Evolutionary conservation across 192 early-diverging fungal genomes (phyloP).

Genomic region (Oehlia diaphana): DNA sequence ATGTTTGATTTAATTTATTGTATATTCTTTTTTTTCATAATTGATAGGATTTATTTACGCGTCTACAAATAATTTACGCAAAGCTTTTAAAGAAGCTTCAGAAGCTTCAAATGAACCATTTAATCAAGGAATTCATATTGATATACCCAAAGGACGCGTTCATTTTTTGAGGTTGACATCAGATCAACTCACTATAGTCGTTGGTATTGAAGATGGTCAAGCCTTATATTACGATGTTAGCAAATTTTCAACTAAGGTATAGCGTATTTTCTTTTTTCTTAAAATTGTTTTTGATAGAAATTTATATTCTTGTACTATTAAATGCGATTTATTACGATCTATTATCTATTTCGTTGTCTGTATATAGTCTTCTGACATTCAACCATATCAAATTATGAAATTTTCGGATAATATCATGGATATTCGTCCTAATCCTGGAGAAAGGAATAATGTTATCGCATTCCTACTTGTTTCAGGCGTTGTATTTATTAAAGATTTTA

Average conservation of each 20-base stretch:
- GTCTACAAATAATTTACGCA: constrained; percentile 32
- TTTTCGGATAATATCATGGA: constrained; percentile 56
- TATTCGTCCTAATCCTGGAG: constrained; percentile 62
- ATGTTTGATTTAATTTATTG: constrained; percentile 4
- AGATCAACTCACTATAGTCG: constrained; percentile 44
- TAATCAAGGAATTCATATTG: constrained; percentile 35
- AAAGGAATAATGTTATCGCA: constrained; percentile 47
- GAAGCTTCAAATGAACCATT: constrained; percentile 28
- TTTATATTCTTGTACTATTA: not conserved
- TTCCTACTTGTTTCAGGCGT: constrained; percentile 49
- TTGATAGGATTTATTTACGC: constrained; percentile 40
- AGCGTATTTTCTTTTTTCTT: constrained; percentile 30
- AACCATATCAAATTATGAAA: constrained; percentile 43
- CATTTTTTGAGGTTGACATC: constrained; percentile 45
- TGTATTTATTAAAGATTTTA: constrained; percentile 26
- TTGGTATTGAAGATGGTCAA: constrained; percentile 36
- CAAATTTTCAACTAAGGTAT: constrained; percentile 43
- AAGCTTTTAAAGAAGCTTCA: constrained; percentile 13
- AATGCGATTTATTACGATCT: not conserved
- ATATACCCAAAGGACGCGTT: constrained; percentile 37
- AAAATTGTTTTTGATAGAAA: constrained; percentile 33
- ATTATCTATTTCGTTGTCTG: constrained; percentile 32
- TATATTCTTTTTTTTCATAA: constrained; percentile 34
- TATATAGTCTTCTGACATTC: constrained; percentile 30
- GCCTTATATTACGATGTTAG: constrained; percentile 41